Base-by-base conservation (phyloP, 352 stramenopile species). In the Synura sp. region DNA sequence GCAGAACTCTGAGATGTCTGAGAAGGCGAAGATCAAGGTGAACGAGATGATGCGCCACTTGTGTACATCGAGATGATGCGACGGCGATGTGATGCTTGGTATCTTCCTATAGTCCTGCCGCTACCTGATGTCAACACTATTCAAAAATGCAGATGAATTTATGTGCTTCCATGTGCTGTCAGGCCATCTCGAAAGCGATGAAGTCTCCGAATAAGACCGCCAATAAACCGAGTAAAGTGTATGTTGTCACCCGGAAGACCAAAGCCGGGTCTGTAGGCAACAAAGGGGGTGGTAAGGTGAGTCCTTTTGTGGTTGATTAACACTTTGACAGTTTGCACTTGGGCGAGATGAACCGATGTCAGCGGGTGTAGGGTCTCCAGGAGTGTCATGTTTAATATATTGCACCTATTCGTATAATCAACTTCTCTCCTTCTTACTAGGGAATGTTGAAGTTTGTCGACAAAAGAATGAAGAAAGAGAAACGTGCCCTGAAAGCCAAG, bases 381-480 rank as follows among this genome's bases (percentile, higher is more conserved):
- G n/a, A n/a, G n/a, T n/a, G n/a, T n/a, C n/a, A n/a, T n/a, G n/a
- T n/a, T n/a, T n/a, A n/a, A n/a, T n/a, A n/a, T n/a, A n/a, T n/a
- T n/a, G n/a, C n/a, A n/a, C n/a, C n/a, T n/a, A n/a, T n/a, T n/a
- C n/a, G n/a, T n/a, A n/a, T n/a, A n/a, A n/a, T n/a, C n/a, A n/a
- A n/a, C n/a, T n/a, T n/a, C n/a, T n/a, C n/a, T n/a, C n/a, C n/a
- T n/a, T n/a, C n/a, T n/a, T 69, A 67, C 25, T 85, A 86, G 55
- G 89, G 90, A 79, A 94, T 92, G 75, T 88, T 98, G 34, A 98
- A 99, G 81, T 84, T 98, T 25, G 96, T 99, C 0, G 96, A 99
- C 80, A 91, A 94, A 79, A 89, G 96, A 79, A 97, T 99, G 91
- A 98, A 98, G 86, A 97, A 87, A 79, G 94, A 99, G 85, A 98